Evolutionary conservation across 805 yeast species (phyloP).

Genomic region (Metschnikowia lachancei): DNA sequence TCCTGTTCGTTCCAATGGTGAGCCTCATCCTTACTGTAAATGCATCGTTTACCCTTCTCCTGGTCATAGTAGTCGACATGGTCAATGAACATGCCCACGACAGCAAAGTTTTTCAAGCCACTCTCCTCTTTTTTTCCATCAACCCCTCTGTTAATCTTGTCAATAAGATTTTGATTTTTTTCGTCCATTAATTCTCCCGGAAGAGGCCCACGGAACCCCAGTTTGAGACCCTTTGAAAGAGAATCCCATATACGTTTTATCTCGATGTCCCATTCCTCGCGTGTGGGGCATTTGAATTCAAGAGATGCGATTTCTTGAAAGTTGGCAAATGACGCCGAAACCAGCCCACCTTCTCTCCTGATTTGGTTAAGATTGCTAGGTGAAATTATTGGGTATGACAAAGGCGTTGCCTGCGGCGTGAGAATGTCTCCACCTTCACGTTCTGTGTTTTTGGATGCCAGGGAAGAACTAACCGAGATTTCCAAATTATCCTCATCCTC

Average conservation of each 20-base stretch:
- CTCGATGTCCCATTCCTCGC: slow-evolving; percentile 68
- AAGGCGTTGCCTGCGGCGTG: slow-evolving; percentile 20
- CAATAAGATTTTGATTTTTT: slow-evolving; percentile 56
- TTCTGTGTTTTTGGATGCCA: slow-evolving; percentile 3
- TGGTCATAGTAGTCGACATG: slow-evolving; percentile 66
- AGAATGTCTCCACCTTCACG: not conserved
- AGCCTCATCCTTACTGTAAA: slow-evolving; percentile 55
- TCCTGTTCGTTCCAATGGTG: slow-evolving; percentile 70
- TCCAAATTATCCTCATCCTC: slow-evolving; percentile 15
- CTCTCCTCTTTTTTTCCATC: slow-evolving; percentile 71
- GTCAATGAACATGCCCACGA: slow-evolving; percentile 67
- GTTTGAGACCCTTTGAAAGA: slow-evolving; percentile 57
- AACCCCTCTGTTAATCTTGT: slow-evolving; percentile 75
- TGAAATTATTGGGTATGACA: slow-evolving; percentile 29
- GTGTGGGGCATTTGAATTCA: slow-evolving; percentile 45
- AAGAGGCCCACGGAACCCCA: slow-evolving; percentile 67
- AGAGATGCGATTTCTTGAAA: slow-evolving; percentile 26
- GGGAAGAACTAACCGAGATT: slow-evolving; percentile 12
- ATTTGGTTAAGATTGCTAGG: slow-evolving; percentile 25
- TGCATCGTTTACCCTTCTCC: slow-evolving; percentile 53
- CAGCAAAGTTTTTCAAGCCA: slow-evolving; percentile 63
- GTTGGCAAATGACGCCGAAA: slow-evolving; percentile 29
- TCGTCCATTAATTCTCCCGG: slow-evolving; percentile 62
- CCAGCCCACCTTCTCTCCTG: slow-evolving; percentile 19
- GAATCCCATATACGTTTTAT: slow-evolving; percentile 58